Base-by-base conservation (phyloP, 148 eudicot genomes). In the Limonium bicolor region DNA sequence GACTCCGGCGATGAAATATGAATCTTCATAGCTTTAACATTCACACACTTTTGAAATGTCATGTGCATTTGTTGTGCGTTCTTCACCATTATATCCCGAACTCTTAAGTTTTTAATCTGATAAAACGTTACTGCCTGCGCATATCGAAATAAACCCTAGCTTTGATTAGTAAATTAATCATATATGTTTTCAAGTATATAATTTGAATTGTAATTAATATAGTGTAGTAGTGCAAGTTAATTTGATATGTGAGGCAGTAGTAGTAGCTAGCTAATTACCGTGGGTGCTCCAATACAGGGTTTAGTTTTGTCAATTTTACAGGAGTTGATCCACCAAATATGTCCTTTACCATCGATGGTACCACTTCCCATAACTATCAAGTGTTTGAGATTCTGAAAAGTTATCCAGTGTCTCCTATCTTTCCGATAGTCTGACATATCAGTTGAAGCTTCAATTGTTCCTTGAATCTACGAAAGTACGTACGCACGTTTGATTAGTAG, bases 61-160 rank as follows among this genome's bases (percentile, higher is more conserved):
- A 87, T 27, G 32, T 87, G 96, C 73, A 82, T 78, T 69, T 79
- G 77, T 43, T 87, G 96, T 9, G 96, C 61, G 65, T 87, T 71
- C 18, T 26, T 44, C 6, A 72, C 41, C 57, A 52, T 66, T 12
- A 87, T 6, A 2, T 73, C 67, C 27, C 52, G 56, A 36, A 87
- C 76, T 24, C 10, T 46, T 49, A 82, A 48, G 41, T 79, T 78
- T 32, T 71, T 58, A 73, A 94, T 68, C 17, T 43, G 66, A 12
- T 41, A 4, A 41, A 87, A 87, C 5, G 82, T 78, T 37, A 82
- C 15, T 31, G 94, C 94, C 96, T 86, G 63, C 27, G 20, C 10
- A 20, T 7, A 3, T 13, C 36, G 21, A 5, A 13, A 10, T 23
- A 36, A 22, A 8, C 22, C 24, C 13, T 18, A 11, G 10, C 11